phyloP scores from a whole-genome alignment of 2,329 filamentous ascomycete genomes.

The Catunica adiposa region DNA sequence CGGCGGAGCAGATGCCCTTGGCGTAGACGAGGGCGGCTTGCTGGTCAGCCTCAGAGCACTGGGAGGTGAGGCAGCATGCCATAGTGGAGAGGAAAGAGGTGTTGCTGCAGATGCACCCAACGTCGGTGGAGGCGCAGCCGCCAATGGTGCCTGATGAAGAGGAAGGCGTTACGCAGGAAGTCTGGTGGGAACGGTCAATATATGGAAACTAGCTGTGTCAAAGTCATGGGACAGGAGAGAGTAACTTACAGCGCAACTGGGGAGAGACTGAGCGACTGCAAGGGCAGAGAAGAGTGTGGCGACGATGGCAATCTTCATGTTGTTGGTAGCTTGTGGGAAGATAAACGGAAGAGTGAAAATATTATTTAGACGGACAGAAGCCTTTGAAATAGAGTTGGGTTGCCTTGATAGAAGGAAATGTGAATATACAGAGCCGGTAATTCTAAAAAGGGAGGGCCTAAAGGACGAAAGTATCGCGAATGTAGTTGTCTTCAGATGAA shows the following conservation, averaged over 20 bases:
- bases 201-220: not conserved
- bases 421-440: too few species aligned
- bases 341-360: not conserved
- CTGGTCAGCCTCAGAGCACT: conserved; percentile 22
- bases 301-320: conserved; percentile 24
- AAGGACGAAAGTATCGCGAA: too few species aligned
- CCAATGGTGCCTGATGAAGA: conserved; percentile 23
- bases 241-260: conserved; percentile 25
- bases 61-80: conserved; percentile 26
- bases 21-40: conserved; percentile 24
- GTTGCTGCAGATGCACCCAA: conserved; percentile 26
- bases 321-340: conserved; percentile 14
- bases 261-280: conserved; percentile 23
- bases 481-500: too few species aligned
- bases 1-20: conserved; percentile 23
- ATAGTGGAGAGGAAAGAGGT: conserved; percentile 27
- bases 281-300: conserved; percentile 17
- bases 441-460: too few species aligned
- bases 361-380: not conserved
- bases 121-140: conserved; percentile 25
- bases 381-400: too few species aligned
- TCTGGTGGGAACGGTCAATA: conserved; percentile 16
- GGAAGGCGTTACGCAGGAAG: conserved; percentile 21
- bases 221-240: not conserved
- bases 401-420: too few species aligned